Conservation (phyloP, 2,329 filamentous ascomycete species). For the Aspergillus proliferans region DNA sequence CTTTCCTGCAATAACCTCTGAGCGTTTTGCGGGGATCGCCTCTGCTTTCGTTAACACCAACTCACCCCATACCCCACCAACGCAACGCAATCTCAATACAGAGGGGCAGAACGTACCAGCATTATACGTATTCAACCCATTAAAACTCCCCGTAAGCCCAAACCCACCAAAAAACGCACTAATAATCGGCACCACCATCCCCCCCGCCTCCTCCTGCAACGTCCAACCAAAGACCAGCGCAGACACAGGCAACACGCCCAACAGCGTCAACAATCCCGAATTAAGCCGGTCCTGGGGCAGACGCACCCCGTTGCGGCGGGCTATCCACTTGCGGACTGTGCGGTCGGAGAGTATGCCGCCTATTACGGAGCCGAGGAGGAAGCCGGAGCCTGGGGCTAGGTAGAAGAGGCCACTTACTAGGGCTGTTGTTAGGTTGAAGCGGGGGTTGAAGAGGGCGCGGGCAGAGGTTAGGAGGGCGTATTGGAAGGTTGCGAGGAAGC, state of each 20-base stretch:
- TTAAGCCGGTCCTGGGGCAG: constrained; percentile 64
- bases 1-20: constrained; percentile 72
- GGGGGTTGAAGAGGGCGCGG: constrained; percentile 66
- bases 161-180: constrained; percentile 67
- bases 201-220: constrained; percentile 49
- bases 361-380: constrained; percentile 61
- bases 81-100: constrained; percentile 50
- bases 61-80: constrained; percentile 45
- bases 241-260: constrained; percentile 52
- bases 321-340: constrained; percentile 59
- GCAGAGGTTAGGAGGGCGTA: constrained; percentile 63
- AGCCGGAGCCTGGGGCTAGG: constrained; percentile 64
- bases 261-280: constrained; percentile 52
- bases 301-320: constrained; percentile 51
- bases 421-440: constrained; percentile 61
- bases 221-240: constrained; percentile 65
- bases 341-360: constrained; percentile 65
- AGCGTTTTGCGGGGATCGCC: constrained; percentile 45
- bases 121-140: constrained; percentile 65
- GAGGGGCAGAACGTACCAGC: constrained; percentile 19
- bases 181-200: constrained; percentile 57
- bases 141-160: constrained; percentile 68
- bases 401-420: constrained; percentile 67
- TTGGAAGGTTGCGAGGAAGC: constrained; percentile 63
- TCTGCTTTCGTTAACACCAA: constrained; percentile 14